Conservation (phyloP, 164 flowering plant species). For the Taxillus chinensis region DNA sequence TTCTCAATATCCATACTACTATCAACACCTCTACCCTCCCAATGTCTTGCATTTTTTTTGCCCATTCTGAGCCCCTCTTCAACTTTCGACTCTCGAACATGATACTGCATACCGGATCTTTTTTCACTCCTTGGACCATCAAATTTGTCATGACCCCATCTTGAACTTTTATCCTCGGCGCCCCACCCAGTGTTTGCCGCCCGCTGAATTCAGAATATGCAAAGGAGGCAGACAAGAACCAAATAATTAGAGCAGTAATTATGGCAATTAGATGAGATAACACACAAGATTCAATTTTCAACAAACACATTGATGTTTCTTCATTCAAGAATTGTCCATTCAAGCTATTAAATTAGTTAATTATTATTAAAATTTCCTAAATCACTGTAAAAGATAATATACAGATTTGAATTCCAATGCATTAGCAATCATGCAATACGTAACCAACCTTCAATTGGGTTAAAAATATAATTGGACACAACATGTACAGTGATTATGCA, state of each 20-base stretch:
- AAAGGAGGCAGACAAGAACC: background rate
- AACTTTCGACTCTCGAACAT: constrained; percentile 1
- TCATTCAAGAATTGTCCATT: too few species aligned
- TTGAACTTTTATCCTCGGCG: constrained; percentile 28
- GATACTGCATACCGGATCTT: constrained; percentile 13
- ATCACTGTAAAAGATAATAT: too few species aligned
- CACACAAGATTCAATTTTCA: background rate
- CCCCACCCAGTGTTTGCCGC: constrained; percentile 76
- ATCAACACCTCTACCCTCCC: constrained; percentile 8
- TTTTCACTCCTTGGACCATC: constrained; percentile 21
- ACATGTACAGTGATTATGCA: too few species aligned
- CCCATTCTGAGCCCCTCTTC: constrained; percentile 9
- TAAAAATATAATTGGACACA: too few species aligned
- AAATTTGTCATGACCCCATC: constrained; percentile 45
- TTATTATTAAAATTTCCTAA: too few species aligned
- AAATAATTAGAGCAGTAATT: background rate
- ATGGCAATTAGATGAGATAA: background rate
- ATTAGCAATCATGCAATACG: too few species aligned
- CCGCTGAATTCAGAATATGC: constrained; percentile 25
- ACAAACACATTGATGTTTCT: too few species aligned
- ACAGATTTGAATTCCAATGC: too few species aligned
- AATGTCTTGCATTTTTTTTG: constrained; percentile 13
- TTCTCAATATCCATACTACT: constrained; percentile 14
- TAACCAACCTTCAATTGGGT: too few species aligned
- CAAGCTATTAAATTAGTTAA: too few species aligned